phyloP scores from a whole-genome alignment of 2,329 filamentous ascomycete species.

The Penicillium sp. region DNA sequence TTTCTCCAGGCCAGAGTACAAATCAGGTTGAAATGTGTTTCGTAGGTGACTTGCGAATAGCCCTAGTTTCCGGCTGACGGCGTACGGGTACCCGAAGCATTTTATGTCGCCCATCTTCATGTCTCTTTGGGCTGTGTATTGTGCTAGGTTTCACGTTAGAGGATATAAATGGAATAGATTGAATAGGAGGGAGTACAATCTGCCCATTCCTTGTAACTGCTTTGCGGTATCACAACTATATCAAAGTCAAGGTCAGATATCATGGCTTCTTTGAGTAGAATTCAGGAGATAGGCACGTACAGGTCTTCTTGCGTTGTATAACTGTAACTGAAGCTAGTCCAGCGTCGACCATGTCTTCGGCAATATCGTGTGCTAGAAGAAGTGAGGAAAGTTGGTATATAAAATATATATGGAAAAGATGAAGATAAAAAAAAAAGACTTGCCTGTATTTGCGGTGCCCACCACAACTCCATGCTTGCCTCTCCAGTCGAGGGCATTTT shows the following conservation, averaged over 20 bases:
- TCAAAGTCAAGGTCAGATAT: background rate
- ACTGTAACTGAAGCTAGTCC: constrained; percentile 44
- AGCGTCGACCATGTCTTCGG: constrained; percentile 45
- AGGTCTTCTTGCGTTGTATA: constrained; percentile 43
- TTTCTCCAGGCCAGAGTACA: constrained; percentile 39
- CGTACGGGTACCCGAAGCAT: constrained; percentile 21
- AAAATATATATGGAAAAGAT: background rate
- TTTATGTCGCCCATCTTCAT: constrained; percentile 19
- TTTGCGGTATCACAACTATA: constrained; percentile 18
- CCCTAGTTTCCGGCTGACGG: constrained; percentile 26
- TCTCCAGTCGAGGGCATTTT: constrained; percentile 27
- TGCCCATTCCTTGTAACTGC: constrained; percentile 15
- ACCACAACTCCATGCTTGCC: constrained; percentile 46
- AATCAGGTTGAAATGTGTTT: constrained; percentile 30
- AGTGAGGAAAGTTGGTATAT: no score
- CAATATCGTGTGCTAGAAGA: constrained; percentile 40
- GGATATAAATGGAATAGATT: background rate
- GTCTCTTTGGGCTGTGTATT: constrained; percentile 19
- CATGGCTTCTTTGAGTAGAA: background rate
- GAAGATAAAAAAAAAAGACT: background rate
- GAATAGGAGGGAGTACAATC: constrained; percentile 13
- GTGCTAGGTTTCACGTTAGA: constrained; percentile 6
- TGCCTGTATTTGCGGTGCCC: constrained; percentile 46
- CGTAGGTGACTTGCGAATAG: constrained; percentile 25
- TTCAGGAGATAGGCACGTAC: constrained; percentile 16